Percentiles rank a stretch among this genome's conserved stretches.
Evolutionary conservation across 306 rosid species (phyloP).

Genomic region (Cicer cuneatum): DNA sequence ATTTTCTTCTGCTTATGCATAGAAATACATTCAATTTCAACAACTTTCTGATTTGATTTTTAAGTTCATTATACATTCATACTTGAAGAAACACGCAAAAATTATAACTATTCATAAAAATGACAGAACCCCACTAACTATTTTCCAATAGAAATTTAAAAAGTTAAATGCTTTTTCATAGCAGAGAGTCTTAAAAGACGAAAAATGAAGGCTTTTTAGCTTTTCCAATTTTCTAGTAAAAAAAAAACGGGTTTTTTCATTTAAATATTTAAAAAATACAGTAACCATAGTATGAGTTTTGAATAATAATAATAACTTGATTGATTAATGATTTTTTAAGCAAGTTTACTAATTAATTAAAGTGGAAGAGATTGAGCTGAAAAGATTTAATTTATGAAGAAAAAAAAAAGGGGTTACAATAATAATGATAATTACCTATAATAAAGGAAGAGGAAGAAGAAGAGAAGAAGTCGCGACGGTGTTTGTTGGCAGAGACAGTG

Average conservation of each 20-base stretch:
- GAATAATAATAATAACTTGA: no score
- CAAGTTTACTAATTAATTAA: no score
- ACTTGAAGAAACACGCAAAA: not conserved
- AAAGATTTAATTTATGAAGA: not conserved
- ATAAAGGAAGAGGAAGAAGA: not conserved
- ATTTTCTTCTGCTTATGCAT: conserved; percentile 20
- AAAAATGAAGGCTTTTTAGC: conserved; percentile 11
- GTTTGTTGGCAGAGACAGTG: no score
- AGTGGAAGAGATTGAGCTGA: not conserved
- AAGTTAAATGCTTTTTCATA: conserved; percentile 3
- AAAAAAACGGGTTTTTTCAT: not conserved
- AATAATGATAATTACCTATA: conserved; percentile 21
- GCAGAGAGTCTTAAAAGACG: not conserved
- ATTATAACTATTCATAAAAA: conserved; percentile 8
- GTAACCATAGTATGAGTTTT: no score
- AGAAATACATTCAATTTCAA: not conserved
- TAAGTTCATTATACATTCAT: not conserved
- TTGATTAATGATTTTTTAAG: no score
- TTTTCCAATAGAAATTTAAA: not conserved
- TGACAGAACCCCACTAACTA: conserved; percentile 6
- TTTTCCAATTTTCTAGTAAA: not conserved
- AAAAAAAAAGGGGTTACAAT: not conserved
- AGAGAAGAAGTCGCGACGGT: not conserved
- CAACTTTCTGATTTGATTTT: not conserved
- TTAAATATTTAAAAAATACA: not conserved